phyloP scores from a whole-genome alignment of 768 basidiomycete genomes.

The Tylopilus sp. region DNA sequence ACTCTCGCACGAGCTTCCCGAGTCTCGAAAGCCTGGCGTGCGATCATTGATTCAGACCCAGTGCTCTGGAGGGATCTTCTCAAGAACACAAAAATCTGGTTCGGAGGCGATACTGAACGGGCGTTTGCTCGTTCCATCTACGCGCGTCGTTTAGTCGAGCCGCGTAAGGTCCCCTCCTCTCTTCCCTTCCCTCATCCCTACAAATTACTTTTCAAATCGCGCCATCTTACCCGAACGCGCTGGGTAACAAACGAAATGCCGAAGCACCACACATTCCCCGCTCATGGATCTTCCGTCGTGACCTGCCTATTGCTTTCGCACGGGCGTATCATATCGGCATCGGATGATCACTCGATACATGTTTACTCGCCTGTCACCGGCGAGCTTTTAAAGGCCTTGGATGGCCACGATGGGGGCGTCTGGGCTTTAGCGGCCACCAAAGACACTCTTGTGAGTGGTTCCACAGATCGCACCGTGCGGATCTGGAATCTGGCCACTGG shows the following conservation, averaged over 20 bases:
- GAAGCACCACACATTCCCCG: constrained; percentile 78
- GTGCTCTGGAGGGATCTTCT: constrained; percentile 88
- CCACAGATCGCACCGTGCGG: constrained; percentile 89
- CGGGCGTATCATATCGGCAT: constrained; percentile 93
- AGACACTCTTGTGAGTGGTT: constrained; percentile 86
- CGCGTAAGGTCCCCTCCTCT: constrained; percentile 37
- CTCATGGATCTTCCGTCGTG: constrained; percentile 87
- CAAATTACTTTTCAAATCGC: constrained; percentile 91
- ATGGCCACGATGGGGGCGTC: constrained; percentile 93
- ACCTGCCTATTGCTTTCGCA: constrained; percentile 95
- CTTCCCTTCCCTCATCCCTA: constrained; percentile 81
- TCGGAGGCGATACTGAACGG: constrained; percentile 80
- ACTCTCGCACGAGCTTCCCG: constrained; percentile 84
- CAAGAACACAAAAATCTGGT: constrained; percentile 83
- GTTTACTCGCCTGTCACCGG: constrained; percentile 90
- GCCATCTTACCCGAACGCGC: constrained; percentile 72
- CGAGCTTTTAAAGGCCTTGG: constrained; percentile 63
- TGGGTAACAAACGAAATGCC: constrained; percentile 76
- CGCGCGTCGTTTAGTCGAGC: constrained; percentile 50
- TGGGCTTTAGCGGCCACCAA: constrained; percentile 94
- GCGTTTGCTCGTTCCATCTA: constrained; percentile 72
- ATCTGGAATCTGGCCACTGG: constrained; percentile 85
- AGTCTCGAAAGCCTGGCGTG: constrained; percentile 88
- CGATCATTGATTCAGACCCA: constrained; percentile 87
- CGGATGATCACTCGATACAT: constrained; percentile 95